These are phyloP conservation scores for Bipolaris zeicola DNA, from an alignment of 2,329 filamentous ascomycete genomes.

Conservation along the genomic window DNA sequence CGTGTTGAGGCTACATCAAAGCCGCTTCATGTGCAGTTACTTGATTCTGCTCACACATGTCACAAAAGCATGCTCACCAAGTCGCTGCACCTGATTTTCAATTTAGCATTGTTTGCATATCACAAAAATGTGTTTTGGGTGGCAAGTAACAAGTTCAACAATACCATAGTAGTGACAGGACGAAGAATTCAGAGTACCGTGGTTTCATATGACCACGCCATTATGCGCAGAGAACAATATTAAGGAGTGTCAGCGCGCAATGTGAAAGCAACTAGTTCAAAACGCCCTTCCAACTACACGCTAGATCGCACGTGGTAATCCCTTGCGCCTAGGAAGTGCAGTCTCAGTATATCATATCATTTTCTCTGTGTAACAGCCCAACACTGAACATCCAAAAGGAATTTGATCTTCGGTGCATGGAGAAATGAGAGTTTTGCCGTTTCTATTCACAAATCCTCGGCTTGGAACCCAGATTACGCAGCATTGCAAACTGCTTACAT, in stretches of 20 bases:
- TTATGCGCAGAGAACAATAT: constrained; percentile 42
- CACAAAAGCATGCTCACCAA: neutral
- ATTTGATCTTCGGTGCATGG: neutral
- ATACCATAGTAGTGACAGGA: neutral
- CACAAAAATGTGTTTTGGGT: neutral
- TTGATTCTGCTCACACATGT: too few relatives aligned
- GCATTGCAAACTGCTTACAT: too few relatives aligned
- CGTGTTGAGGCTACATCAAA: neutral
- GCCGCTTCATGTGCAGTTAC: neutral
- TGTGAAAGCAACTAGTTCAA: constrained; percentile 12
- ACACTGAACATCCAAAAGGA: neutral
- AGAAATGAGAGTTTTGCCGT: neutral
- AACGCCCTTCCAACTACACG: constrained; percentile 1
- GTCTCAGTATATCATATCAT: neutral
- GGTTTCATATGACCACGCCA: neutral
- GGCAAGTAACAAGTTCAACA: neutral
- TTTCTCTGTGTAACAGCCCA: neutral
- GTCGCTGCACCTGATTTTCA: neutral
- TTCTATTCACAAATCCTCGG: neutral
- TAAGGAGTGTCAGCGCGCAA: constrained; percentile 37
- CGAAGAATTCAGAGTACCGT: neutral
- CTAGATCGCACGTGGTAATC: constrained; percentile 28
- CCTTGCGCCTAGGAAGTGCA: neutral
- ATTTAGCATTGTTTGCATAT: neutral
- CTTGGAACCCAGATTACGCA: neutral